Conservation (phyloP, 208 protist genomes). For the Acanthamoeba castellanii region DNA sequence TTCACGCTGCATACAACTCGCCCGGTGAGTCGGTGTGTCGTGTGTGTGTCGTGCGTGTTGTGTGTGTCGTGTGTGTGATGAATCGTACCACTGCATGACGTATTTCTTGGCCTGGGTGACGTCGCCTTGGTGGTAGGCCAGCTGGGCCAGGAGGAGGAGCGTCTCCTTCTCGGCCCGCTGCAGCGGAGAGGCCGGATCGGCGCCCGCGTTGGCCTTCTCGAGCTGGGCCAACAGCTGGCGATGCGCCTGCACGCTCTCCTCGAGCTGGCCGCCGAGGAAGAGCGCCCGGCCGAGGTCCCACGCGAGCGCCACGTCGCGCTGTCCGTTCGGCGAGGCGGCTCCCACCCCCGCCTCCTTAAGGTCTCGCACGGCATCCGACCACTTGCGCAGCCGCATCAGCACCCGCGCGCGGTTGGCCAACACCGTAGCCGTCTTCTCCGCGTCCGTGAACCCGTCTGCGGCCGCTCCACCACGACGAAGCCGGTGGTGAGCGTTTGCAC, state of each 20-base stretch:
- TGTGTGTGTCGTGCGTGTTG: not conserved
- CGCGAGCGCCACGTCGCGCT: not conserved
- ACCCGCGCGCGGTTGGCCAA: constrained; percentile 33
- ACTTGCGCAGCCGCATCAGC: not conserved
- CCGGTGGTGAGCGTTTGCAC: not conserved
- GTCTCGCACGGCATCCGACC: constrained; percentile 1
- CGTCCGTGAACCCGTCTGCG: not conserved
- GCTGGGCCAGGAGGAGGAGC: constrained; percentile 52
- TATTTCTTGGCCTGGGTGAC: constrained; percentile 49
- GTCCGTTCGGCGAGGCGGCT: not conserved
- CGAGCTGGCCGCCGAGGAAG: constrained; percentile 13
- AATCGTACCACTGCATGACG: constrained; percentile 60
- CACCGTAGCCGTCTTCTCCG: constrained; percentile 3
- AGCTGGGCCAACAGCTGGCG: not conserved
- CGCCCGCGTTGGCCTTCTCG: not conserved
- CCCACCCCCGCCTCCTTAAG: not conserved
- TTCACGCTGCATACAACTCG: not conserved
- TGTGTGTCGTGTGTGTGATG: not conserved
- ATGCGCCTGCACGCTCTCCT: constrained; percentile 34
- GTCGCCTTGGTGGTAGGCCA: constrained; percentile 45
- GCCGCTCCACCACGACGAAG: not conserved
- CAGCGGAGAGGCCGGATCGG: not conserved
- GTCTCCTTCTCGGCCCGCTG: constrained; percentile 42
- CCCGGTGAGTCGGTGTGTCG: too few species aligned
- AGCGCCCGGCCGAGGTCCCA: constrained; percentile 50